Percentiles rank a stretch among this genome's conserved stretches.
Evolutionary conservation across 306 rosid species (phyloP).

Genomic region (Vigna hirtella): DNA sequence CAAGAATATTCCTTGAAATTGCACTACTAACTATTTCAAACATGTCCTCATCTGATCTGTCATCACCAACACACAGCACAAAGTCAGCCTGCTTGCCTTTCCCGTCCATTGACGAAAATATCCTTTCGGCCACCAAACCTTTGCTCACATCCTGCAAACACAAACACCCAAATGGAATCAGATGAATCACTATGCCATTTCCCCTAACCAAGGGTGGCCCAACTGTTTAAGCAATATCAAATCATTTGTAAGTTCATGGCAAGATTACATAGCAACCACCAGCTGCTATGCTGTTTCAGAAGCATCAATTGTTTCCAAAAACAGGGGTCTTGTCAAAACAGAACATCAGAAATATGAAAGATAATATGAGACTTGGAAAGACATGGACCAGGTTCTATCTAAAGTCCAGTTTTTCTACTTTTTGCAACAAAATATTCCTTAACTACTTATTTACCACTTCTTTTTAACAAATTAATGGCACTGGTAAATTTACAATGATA

Average conservation of each 20-base stretch:
- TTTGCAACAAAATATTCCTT: too few relatives aligned
- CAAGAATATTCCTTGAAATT: slow-evolving; percentile 61
- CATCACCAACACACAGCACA: slow-evolving; percentile 86
- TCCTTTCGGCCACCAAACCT: slow-evolving; percentile 74
- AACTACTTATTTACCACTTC: not conserved
- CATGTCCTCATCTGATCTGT: slow-evolving; percentile 96
- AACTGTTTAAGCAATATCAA: slow-evolving; percentile 5
- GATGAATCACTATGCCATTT: slow-evolving; percentile 9
- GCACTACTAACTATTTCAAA: slow-evolving; percentile 69
- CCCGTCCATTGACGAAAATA: slow-evolving; percentile 69
- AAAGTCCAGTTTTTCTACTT: not conserved
- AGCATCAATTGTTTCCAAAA: slow-evolving; percentile 11
- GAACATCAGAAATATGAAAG: slow-evolving; percentile 25
- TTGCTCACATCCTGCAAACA: slow-evolving; percentile 75
- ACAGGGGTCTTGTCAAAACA: slow-evolving; percentile 15
- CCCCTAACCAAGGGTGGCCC: slow-evolving; percentile 8
- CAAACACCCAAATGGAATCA: slow-evolving; percentile 15
- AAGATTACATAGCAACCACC: not conserved
- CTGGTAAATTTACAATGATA: not conserved
- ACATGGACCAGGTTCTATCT: not conserved
- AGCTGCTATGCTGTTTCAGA: not conserved
- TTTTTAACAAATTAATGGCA: slow-evolving; percentile 14
- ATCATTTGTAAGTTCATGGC: not conserved
- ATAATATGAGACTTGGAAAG: slow-evolving; percentile 30
- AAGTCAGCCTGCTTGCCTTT: slow-evolving; percentile 74